Conservation (phyloP, 2,329 filamentous ascomycete species). For the Verticillium tricorpus region DNA sequence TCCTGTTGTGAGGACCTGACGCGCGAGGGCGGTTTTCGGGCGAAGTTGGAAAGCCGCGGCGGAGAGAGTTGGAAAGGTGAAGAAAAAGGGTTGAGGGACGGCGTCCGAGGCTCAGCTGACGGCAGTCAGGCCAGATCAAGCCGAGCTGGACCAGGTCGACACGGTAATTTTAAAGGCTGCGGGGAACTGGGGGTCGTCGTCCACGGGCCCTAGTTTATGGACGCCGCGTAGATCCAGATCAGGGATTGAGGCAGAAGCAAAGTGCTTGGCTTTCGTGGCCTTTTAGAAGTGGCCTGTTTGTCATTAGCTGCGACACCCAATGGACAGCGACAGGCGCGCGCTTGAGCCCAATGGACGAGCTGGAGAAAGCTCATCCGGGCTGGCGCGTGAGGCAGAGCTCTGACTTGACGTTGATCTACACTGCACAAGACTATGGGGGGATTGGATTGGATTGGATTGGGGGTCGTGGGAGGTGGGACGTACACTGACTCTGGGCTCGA, state of each 20-base stretch:
- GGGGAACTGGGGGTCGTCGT: not conserved
- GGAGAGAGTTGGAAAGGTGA: not conserved
- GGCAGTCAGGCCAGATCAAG: not conserved
- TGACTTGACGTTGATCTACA: not conserved
- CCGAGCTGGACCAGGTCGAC: not conserved
- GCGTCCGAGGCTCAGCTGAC: not conserved
- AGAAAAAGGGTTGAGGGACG: not conserved
- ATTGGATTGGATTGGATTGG: not conserved
- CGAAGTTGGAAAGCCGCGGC: not conserved
- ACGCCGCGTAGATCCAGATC: not conserved
- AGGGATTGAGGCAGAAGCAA: not conserved
- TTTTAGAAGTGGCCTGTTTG: not conserved
- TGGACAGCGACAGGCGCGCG: not conserved
- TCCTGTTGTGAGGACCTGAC: not conserved
- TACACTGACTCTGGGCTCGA: not conserved
- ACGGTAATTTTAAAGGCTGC: not conserved
- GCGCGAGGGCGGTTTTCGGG: not conserved
- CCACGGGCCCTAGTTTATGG: not conserved
- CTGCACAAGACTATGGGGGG: not conserved
- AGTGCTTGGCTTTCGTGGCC: not conserved
- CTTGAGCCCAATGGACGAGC: not conserved
- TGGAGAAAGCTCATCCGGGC: not conserved
- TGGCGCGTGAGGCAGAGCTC: not conserved
- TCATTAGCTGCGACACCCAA: not conserved
- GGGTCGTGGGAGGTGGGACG: not conserved